Evolutionary conservation across 352 stramenopile genomes (phyloP).

Genomic region (Phytopythium litorale): DNA sequence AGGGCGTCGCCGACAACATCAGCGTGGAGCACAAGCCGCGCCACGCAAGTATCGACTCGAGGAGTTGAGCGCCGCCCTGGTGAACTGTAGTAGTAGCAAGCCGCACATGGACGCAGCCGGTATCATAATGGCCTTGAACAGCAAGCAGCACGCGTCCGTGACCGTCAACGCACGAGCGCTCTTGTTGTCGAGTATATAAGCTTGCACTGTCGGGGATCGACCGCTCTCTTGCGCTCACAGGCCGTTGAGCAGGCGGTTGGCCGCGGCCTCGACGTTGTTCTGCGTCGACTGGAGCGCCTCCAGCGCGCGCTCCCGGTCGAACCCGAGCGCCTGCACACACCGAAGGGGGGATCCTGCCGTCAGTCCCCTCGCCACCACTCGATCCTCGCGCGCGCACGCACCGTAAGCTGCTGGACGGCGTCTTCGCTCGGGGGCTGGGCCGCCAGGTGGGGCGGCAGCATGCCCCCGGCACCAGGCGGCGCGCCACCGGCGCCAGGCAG

Average conservation of each 20-base stretch:
- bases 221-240: constrained; percentile 23
- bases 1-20: neutral
- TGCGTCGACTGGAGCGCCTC: constrained; percentile 64
- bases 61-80: neutral
- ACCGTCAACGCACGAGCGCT: neutral
- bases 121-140: constrained; percentile 1
- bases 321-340: constrained; percentile 47
- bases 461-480: constrained; percentile 17
- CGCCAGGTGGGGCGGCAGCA: constrained; percentile 56
- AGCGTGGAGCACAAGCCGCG: neutral
- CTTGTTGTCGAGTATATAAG: neutral
- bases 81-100: neutral
- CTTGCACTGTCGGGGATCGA: neutral
- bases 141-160: neutral
- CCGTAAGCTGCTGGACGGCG: constrained; percentile 76
- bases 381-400: constrained; percentile 20
- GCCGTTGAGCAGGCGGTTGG: constrained; percentile 79
- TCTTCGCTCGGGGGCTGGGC: constrained; percentile 67
- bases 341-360: constrained; percentile 2
- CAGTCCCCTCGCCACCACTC: neutral
- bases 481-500: constrained; percentile 52
- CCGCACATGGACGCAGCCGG: neutral
- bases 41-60: constrained; percentile 2
- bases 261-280: constrained; percentile 86
- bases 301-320: constrained; percentile 68